These are phyloP conservation scores for Mucor saturninus DNA, from an alignment of 371 early-diverging fungal species.

Conservation along the genomic window DNA sequence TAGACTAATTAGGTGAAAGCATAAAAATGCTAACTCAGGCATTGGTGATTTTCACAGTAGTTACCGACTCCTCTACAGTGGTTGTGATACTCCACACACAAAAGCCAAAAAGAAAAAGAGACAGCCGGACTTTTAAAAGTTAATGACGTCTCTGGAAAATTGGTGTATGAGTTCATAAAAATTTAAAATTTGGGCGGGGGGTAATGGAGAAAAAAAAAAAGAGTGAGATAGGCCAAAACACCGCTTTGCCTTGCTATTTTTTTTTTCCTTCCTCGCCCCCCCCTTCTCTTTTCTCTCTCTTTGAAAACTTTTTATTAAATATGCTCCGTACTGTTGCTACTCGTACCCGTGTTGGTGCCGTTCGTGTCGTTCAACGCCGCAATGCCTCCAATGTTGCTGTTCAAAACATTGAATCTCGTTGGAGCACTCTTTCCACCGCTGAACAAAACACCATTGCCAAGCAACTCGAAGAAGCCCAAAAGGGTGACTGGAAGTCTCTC, in stretches of 20 bases:
- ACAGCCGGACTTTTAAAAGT: too few species aligned
- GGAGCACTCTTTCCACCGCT: conserved; percentile 83
- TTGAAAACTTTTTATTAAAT: conserved; percentile 18
- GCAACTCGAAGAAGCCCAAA: conserved; percentile 82
- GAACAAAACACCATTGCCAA: conserved; percentile 87
- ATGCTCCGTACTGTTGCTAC: conserved; percentile 52
- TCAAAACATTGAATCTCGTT: conserved; percentile 77
- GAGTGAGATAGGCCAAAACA: not conserved
- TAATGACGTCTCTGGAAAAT: not conserved
- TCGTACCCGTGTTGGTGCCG: conserved; percentile 41
- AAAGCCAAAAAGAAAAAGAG: too few species aligned
- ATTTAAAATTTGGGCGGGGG: conserved; percentile 2
- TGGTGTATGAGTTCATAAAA: not conserved
- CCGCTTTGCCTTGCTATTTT: not conserved
- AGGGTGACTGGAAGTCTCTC: conserved; percentile 93
- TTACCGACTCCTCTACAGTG: too few species aligned
- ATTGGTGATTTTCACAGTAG: too few species aligned
- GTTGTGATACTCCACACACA: too few species aligned
- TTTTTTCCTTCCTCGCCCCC: conserved; percentile 19
- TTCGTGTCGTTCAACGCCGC: conserved; percentile 47
- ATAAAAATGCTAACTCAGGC: too few species aligned
- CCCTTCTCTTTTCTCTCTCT: conserved; percentile 16
- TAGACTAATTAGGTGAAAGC: too few species aligned
- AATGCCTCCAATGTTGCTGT: conserved; percentile 65
- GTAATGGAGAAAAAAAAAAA: conserved; percentile 8